Conservation (phyloP, 1,284 basidiomycete genomes). For the Ganoderma leucocontextum region DNA sequence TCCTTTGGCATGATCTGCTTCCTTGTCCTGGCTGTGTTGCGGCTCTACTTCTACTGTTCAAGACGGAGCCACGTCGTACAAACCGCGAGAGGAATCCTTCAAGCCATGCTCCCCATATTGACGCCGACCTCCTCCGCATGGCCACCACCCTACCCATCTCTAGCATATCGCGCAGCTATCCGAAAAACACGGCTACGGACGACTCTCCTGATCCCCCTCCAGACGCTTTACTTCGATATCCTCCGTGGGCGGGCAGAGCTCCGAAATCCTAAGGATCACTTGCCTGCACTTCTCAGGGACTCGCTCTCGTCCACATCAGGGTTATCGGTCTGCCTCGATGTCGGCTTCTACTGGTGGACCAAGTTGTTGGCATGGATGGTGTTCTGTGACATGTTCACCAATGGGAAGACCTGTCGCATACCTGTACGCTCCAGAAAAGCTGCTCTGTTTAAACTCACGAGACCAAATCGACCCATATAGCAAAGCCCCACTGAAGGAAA, state of each 20-base stretch:
- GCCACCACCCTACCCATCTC: constrained; percentile 43
- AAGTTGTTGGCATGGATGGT: constrained; percentile 38
- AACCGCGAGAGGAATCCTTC: constrained; percentile 34
- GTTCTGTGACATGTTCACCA: constrained; percentile 10
- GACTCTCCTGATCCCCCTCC: constrained; percentile 28
- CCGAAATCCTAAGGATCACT: constrained; percentile 39
- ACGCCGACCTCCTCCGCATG: constrained; percentile 47
- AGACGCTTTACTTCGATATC: constrained; percentile 33
- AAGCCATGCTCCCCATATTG: constrained; percentile 44
- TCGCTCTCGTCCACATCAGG: constrained; percentile 28
- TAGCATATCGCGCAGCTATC: constrained; percentile 34
- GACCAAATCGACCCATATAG: not conserved
- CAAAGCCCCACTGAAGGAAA: not conserved
- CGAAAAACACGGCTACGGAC: constrained; percentile 7
- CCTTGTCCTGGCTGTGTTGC: not conserved
- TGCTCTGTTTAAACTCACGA: not conserved
- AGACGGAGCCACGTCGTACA: not conserved
- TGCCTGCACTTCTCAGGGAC: constrained; percentile 39
- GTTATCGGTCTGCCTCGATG: constrained; percentile 34
- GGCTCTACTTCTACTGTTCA: not conserved
- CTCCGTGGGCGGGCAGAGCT: constrained; percentile 42
- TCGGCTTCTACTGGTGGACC: constrained; percentile 43
- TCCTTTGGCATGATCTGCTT: not conserved
- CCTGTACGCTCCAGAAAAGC: not conserved
- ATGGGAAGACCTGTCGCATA: not conserved